Evolutionary conservation across 2,329 filamentous ascomycete genomes (phyloP).

Genomic region (Aspergillus pseudoviridinutans): DNA sequence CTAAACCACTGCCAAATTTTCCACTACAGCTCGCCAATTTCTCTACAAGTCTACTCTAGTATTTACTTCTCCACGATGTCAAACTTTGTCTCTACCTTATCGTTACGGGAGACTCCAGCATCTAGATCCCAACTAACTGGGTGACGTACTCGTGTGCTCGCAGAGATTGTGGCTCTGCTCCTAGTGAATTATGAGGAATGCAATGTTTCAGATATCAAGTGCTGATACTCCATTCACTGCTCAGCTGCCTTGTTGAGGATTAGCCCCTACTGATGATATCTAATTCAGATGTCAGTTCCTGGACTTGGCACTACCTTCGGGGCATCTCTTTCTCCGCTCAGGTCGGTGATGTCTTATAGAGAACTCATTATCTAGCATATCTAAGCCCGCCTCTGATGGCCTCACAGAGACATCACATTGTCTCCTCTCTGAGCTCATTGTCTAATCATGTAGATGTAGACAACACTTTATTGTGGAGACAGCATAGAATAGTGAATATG

Average conservation of each 20-base stretch:
- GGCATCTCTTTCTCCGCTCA: not conserved
- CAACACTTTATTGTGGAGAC: not conserved
- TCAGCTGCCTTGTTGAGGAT: not conserved
- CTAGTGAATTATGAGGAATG: not conserved
- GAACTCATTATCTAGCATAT: not conserved
- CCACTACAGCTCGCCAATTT: not conserved
- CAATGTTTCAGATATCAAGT: not conserved
- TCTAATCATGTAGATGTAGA: not conserved
- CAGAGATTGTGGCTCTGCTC: not conserved
- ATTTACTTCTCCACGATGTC: not conserved
- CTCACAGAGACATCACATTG: not conserved
- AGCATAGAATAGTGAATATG: not conserved
- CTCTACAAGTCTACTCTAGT: not conserved
- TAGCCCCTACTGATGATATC: not conserved
- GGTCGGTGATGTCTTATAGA: not conserved
- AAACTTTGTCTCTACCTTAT: not conserved
- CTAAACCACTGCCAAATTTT: not conserved
- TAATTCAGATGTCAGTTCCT: not conserved
- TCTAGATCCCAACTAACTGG: not conserved
- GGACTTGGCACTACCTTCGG: not conserved
- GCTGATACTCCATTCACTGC: not conserved
- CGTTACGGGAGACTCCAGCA: not conserved
- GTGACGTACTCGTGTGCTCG: not conserved
- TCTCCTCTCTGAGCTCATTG: not conserved
- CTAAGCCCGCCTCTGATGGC: not conserved